Evolutionary conservation across 176 grass and related monocot genomes (phyloP).

Genomic region (Aechmea fasciata): DNA sequence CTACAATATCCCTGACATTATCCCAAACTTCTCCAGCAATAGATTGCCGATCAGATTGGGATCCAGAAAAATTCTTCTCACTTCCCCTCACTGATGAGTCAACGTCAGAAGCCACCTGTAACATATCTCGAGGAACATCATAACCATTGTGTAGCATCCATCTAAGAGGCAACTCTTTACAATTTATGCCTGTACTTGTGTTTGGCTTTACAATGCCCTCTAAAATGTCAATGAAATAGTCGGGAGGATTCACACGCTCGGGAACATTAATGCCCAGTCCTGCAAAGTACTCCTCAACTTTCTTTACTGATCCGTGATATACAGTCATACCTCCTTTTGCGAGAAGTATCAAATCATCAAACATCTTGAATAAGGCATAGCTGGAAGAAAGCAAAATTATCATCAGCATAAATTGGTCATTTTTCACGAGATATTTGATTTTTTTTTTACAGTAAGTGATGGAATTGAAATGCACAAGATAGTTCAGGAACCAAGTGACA

Average conservation of each 20-base stretch:
- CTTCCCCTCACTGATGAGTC: constrained; percentile 32
- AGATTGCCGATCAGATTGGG: constrained; percentile 20
- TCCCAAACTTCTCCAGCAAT: constrained; percentile 27
- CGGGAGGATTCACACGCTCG: constrained; percentile 81
- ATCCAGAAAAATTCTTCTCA: neutral
- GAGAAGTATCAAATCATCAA: constrained; percentile 77
- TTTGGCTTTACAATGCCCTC: constrained; percentile 72
- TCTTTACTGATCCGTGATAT: constrained; percentile 79
- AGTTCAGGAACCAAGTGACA: too few species aligned
- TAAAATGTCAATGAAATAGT: constrained; percentile 93
- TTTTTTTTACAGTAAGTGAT: too few species aligned
- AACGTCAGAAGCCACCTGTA: constrained; percentile 25
- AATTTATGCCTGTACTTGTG: constrained; percentile 24
- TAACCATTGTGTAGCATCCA: constrained; percentile 91
- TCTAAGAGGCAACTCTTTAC: constrained; percentile 62
- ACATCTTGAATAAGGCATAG: constrained; percentile 78
- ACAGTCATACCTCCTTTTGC: constrained; percentile 85
- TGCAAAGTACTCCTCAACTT: constrained; percentile 84
- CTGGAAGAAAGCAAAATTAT: constrained; percentile 28
- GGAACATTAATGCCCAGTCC: constrained; percentile 65
- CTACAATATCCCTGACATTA: constrained; percentile 49
- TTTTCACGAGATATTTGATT: too few species aligned
- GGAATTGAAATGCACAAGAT: too few species aligned
- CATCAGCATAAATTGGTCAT: neutral
- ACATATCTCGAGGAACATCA: constrained; percentile 80